Evolutionary conservation across 345 rosid genomes (phyloP).

Genomic region (Melaleuca quinquenervia): DNA sequence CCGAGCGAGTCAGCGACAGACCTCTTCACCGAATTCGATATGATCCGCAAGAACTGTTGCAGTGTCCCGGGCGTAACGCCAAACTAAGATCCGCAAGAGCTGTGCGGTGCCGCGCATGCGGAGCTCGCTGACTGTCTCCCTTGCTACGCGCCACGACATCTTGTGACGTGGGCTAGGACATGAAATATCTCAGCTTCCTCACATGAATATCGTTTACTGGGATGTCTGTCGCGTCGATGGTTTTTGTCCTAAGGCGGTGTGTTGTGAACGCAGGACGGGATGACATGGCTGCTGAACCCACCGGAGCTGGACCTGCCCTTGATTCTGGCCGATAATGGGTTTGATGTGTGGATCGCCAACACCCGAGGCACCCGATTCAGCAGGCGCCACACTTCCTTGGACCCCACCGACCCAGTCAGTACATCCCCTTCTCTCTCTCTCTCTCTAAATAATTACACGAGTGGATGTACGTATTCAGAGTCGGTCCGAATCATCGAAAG

Average conservation of each 20-base stretch:
- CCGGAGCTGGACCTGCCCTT: conserved; percentile 72
- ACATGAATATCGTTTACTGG: background rate
- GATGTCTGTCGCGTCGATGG: background rate
- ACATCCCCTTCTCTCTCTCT: background rate
- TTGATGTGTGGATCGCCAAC: conserved; percentile 91
- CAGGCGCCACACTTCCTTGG: conserved; percentile 48
- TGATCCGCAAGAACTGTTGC: background rate
- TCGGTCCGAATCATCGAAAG: background rate
- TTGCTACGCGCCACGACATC: background rate
- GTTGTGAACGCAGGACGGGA: conserved; percentile 56
- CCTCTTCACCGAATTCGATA: background rate
- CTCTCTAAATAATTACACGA: background rate
- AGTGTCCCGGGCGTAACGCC: background rate
- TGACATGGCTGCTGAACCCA: conserved; percentile 84
- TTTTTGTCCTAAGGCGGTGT: background rate
- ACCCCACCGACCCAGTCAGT: conserved; percentile 31
- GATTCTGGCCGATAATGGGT: conserved; percentile 83
- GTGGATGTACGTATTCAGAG: too few relatives aligned
- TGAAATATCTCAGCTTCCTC: background rate
- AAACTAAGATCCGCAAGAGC: background rate
- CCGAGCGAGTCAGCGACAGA: background rate
- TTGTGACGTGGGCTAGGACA: background rate
- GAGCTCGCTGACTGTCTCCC: background rate
- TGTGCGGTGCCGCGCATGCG: background rate
- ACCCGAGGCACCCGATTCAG: conserved; percentile 76